Percentiles rank a stretch among this genome's conserved stretches.
Conservation (phyloP, 2,329 filamentous ascomycete species). For the Alternaria brassicae region DNA sequence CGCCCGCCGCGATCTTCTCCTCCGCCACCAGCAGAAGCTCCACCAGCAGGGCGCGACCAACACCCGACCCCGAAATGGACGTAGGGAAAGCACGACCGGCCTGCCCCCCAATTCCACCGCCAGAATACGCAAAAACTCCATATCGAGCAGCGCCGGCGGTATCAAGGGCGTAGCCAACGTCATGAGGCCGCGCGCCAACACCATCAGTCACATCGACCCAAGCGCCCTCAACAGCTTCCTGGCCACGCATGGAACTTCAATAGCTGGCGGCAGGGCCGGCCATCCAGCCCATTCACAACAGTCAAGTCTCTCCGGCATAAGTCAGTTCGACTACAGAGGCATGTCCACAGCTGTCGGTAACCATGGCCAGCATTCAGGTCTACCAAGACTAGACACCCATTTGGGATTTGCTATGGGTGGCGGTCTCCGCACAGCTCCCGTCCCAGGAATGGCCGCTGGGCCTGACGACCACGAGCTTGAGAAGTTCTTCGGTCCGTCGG, state of each 20-base stretch:
- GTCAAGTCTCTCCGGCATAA: conserved; percentile 73
- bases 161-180: conserved; percentile 60
- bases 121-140: conserved; percentile 90
- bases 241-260: conserved; percentile 61
- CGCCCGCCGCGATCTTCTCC: conserved; percentile 85
- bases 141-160: conserved; percentile 66
- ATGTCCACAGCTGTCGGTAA: conserved; percentile 74
- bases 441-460: conserved; percentile 57
- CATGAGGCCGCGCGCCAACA: conserved; percentile 91
- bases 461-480: conserved; percentile 73
- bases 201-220: conserved; percentile 90
- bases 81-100: conserved; percentile 84
- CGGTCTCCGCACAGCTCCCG: conserved; percentile 77
- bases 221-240: conserved; percentile 73
- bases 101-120: conserved; percentile 72
- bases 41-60: conserved; percentile 92
- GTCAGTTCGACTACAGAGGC: conserved; percentile 71
- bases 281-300: conserved; percentile 70
- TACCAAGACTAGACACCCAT: conserved; percentile 85
- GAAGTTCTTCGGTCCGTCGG: conserved; percentile 67
- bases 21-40: conserved; percentile 97
- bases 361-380: conserved; percentile 69
- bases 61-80: conserved; percentile 79
- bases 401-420: conserved; percentile 71
- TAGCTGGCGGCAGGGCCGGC: conserved; percentile 59